phyloP scores from a whole-genome alignment of 2,329 filamentous ascomycete species.

The Ilyonectria sp. region DNA sequence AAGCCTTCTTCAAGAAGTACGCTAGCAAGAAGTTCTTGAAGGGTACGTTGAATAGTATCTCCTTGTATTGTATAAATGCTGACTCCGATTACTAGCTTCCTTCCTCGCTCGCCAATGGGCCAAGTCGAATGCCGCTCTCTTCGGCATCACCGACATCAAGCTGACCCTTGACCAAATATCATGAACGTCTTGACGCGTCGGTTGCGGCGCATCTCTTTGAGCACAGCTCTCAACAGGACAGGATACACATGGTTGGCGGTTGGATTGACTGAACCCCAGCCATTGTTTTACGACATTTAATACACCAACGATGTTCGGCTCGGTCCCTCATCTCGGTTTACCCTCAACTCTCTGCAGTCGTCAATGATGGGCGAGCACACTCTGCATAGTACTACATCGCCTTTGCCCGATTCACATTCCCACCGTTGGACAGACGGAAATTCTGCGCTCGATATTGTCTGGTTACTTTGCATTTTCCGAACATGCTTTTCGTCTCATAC shows the following conservation, averaged over 20 bases:
- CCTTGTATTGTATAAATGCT: conserved; percentile 26
- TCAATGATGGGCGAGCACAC: conserved; percentile 34
- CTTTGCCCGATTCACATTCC: conserved; percentile 49
- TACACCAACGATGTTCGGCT: conserved; percentile 48
- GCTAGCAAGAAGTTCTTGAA: conserved; percentile 99
- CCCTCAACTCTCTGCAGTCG: conserved; percentile 42
- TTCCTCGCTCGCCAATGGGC: conserved; percentile 94
- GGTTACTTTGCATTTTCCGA: conserved; percentile 54
- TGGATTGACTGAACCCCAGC: conserved; percentile 49
- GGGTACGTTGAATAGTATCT: conserved; percentile 71
- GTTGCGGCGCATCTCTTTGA: conserved; percentile 32
- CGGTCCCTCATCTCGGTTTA: conserved; percentile 41
- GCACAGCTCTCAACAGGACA: conserved; percentile 40
- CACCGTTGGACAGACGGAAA: conserved; percentile 46
- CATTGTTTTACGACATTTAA: conserved; percentile 53
- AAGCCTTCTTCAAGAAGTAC: conserved; percentile 99
- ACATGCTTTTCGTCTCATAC: conserved; percentile 56
- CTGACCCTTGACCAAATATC: conserved; percentile 66
- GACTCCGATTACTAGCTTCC: conserved; percentile 73
- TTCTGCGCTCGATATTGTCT: conserved; percentile 47
- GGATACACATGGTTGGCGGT: conserved; percentile 49
- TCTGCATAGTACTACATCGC: conserved; percentile 30
- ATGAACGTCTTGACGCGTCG: conserved; percentile 41
- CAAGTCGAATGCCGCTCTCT: conserved; percentile 79
- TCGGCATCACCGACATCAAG: conserved; percentile 67